Evolutionary conservation across 305 asterid genomes (phyloP), one percentile per base, ranked within the genome.

Genomic region (Fraxinus velutina): DNA sequence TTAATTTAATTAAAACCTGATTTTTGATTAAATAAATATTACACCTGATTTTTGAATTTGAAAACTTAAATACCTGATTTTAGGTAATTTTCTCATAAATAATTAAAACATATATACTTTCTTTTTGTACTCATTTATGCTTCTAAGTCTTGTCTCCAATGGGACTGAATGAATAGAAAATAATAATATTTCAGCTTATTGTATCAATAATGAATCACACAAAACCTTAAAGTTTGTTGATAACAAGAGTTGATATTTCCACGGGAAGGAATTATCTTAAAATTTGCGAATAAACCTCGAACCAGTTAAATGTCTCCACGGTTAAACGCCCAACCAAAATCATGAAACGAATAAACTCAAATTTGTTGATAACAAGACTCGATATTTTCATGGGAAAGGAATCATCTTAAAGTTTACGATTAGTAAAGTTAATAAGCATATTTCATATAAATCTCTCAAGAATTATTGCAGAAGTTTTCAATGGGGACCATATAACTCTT

Each of bases 51-150:
- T n/a, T n/a, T n/a, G n/a, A n/a, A n/a, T n/a, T n/a, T n/a, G n/a
- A n/a, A n/a, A n/a, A n/a, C n/a, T n/a, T n/a, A n/a, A n/a, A n/a
- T n/a, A n/a, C n/a, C n/a, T n/a, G n/a, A n/a, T n/a, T n/a, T n/a
- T n/a, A n/a, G n/a, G n/a, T n/a, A n/a, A n/a, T n/a, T n/a, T n/a
- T n/a, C n/a, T n/a, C n/a, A n/a, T n/a, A n/a, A n/a, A 30, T 30
- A 30, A 30, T 30, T 30, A 0, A 30, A 30, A 30, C 33, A 30
- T 30, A 30, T 30, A 0, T 2, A 37, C 81, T 62, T 22, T 81
- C 79, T 84, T 86, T 81, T 84, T 86, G 82, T 83, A 62, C 80
- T 81, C 81, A 83, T 84, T 84, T 80, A 84, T 87, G 89, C 89
- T 88, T 88, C 84, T 78, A 86, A 86, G 84, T 86, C 78, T 83